phyloP scores from a whole-genome alignment of 208 protist species.

The Naegleria fowleri region DNA sequence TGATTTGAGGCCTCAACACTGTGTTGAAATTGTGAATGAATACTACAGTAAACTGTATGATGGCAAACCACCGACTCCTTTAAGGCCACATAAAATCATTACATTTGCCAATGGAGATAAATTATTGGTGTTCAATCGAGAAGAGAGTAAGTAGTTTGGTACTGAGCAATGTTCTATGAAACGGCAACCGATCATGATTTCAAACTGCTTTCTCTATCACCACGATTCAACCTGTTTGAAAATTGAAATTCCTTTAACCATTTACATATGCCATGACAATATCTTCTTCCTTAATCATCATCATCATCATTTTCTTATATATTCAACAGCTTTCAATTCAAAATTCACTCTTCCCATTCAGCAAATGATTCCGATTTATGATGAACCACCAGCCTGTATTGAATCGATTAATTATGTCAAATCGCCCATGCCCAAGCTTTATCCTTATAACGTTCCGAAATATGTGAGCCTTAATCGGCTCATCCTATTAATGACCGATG shows the following conservation, averaged over 20 bases:
- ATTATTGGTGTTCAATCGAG: neutral
- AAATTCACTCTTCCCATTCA: neutral
- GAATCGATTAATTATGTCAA: neutral
- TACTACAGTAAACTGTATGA: constrained; percentile 10
- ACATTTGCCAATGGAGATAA: constrained; percentile 10
- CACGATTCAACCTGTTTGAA: too few species aligned
- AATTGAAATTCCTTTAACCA: too few species aligned
- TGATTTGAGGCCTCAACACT: neutral
- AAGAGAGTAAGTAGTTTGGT: constrained; percentile 7
- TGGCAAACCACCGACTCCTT: neutral
- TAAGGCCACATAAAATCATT: neutral
- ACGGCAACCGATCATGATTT: too few species aligned
- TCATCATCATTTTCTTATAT: too few species aligned
- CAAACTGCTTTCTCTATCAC: too few species aligned
- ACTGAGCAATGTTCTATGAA: too few species aligned
- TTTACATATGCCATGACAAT: too few species aligned
- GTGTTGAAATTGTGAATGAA: neutral
- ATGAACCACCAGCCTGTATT: neutral
- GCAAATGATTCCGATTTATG: neutral
- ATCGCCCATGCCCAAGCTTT: neutral
- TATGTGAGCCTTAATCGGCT: neutral
- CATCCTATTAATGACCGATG: constrained; percentile 1
- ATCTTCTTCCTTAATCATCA: too few species aligned
- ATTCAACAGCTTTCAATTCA: neutral
- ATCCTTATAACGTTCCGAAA: neutral